Conservation (phyloP, 228 moss, liverwort and hornwort genomes). For the Sphagnum fallax region DNA sequence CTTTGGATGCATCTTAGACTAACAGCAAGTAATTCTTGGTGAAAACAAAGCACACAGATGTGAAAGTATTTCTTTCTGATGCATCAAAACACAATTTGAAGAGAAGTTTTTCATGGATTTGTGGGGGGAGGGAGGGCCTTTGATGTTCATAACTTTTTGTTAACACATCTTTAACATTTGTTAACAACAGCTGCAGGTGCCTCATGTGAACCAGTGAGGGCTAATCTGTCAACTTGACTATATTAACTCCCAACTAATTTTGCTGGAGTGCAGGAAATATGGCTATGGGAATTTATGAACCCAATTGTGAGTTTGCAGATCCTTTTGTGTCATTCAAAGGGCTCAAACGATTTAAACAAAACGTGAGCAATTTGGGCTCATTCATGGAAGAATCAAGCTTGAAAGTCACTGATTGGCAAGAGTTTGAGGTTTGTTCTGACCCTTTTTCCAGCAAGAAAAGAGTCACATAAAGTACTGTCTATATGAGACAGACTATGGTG, state of each 20-base stretch:
- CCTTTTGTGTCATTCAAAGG: constrained; percentile 98
- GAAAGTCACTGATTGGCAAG: constrained; percentile 93
- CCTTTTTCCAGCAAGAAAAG: background rate
- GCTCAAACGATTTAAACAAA: constrained; percentile 90
- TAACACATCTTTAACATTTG: no score
- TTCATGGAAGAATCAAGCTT: constrained; percentile 96
- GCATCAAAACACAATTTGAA: background rate
- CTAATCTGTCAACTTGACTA: no score
- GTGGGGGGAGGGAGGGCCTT: no score
- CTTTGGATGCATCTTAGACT: background rate
- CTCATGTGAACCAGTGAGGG: no score
- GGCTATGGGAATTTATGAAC: constrained; percentile 76
- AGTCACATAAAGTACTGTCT: no score
- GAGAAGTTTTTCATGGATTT: no score
- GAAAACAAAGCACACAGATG: background rate
- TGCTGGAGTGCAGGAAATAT: constrained; percentile 62
- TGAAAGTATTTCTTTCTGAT: background rate
- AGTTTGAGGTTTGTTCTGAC: constrained; percentile 57
- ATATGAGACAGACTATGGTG: no score
- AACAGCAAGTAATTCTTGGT: background rate
- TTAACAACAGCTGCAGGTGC: no score
- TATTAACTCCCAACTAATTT: no score
- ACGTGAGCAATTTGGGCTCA: constrained; percentile 91
- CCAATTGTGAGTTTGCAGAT: constrained; percentile 95
- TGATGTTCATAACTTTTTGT: no score